Evolutionary conservation across 192 early-diverging fungal genomes (phyloP), one percentile per base, ranked within the genome.

Genomic region (Umbelopsis sp.): DNA sequence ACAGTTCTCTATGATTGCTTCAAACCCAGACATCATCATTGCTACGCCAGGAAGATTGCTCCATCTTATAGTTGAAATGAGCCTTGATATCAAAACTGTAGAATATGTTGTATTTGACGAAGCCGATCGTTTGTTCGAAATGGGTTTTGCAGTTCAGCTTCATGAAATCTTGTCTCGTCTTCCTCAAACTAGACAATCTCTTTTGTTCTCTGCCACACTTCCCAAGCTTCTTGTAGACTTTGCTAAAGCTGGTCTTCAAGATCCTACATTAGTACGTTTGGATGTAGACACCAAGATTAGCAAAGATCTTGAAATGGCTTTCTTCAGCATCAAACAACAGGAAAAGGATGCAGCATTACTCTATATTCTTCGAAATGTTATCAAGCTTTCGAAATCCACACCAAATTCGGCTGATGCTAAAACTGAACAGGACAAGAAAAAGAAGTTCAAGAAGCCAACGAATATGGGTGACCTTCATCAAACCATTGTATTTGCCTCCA

Each of bases 101-200:
- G 94, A 98, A 79, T 96, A 96, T 79, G 88, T 99, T 80, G 96
- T 98, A 0, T 98, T 98, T 86, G 96, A 99, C 78, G 97, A 99
- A 77, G 97, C 97, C n/a, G 97, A 99, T 87, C 88, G 97, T 16
- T 84, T 98, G 62, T 98, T 98, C 79, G 97, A 98, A 80, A 90
- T 98, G 81, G 97, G 97, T 31, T 99, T 99, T 74, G 91, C 94
- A 5, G 92, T 94, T 25, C 97, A 99, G 80, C 85, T 99, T 69
- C 90, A 93, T 49, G 97, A 99, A 78, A 93, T 99, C 74, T 79
- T 97, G 71, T 84, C 86, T 66, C 86, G 92, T 38, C 79, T 99
- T 44, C 95, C 96, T 20, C 83, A 89, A 25, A 83, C 83, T 53
- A 89, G 97, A 36, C 97, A 99, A 76, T 98, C 96, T 0, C 71